Base-by-base conservation (phyloP, 768 basidiomycete species). In the Mycena vitilis region DNA sequence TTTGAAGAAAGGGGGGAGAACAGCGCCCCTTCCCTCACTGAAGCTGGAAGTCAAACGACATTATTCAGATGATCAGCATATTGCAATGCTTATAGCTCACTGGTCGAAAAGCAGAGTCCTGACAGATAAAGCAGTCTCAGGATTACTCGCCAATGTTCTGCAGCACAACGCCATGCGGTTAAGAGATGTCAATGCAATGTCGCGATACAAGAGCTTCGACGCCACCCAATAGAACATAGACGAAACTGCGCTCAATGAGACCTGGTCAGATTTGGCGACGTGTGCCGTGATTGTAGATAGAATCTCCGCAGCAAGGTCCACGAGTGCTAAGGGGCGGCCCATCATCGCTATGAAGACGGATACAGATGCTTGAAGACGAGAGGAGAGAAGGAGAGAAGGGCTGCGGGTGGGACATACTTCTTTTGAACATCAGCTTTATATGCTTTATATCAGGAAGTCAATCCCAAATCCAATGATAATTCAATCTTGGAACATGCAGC, bases 161-260 rank as follows among this genome's bases (percentile, higher is more conserved):
- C 51, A 52, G 25, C 51, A 52, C 30, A 16, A 16, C 5, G 30
- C 23, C 25, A 52, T 52, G 51, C 25, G 51, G 16, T 16, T 52
- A 8, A 52, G 25, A 22, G 51, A 52, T 16, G 25, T 52, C 51
- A 52, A 25, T 10, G 1, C 9, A 7, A 52, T 52, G 1, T 30
- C 51, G 16, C 51, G 51, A 52, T 52, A 52, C 51, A 52, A 30
- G 51, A 30, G 12, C 25, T 52, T 52, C 51, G 51, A 34, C 20
- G 51, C 51, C 51, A 52, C 25, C 25, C 25, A 52, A 30, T 52
- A 12, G 15, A 52, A 52, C 11, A 52, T 25, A 25, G 3, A 11
- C 12, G 11, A 30, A 52, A 15, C 25, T 30, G 12, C 15, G 25
- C 51, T 52, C 11, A 52, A 13, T 52, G 51, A 12, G 30, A 52